Percentiles rank a stretch among this genome's conserved stretches.
Conservation (phyloP, 768 basidiomycete species). For the Ramaria rubella region DNA sequence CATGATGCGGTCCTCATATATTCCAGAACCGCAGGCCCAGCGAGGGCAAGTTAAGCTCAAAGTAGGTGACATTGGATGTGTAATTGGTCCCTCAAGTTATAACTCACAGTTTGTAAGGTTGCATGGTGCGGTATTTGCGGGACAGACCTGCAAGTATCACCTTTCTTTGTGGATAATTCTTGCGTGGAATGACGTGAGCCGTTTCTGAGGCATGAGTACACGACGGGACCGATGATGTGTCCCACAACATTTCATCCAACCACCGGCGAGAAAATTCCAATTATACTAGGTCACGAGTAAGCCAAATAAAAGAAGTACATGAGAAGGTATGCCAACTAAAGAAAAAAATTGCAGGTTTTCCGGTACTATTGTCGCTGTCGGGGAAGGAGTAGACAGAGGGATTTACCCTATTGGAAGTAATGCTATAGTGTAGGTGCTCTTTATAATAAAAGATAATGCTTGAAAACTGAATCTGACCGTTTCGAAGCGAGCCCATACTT, state of each 20-base stretch:
- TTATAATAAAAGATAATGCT: background rate
- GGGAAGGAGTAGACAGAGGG: constrained; percentile 26
- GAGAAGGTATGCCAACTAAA: too few relatives aligned
- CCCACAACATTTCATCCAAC: constrained; percentile 31
- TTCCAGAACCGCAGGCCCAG: constrained; percentile 26
- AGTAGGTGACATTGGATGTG: constrained; percentile 19
- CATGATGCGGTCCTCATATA: too few relatives aligned
- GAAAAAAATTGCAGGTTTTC: constrained; percentile 13
- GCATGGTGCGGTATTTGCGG: constrained; percentile 33
- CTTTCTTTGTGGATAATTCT: background rate
- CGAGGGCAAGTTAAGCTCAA: constrained; percentile 40
- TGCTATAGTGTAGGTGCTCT: constrained; percentile 20
- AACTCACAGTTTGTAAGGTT: constrained; percentile 3
- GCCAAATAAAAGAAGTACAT: too few relatives aligned
- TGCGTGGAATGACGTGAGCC: background rate
- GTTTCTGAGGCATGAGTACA: constrained; percentile 30
- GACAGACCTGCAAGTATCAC: constrained; percentile 30
- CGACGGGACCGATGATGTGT: constrained; percentile 22
- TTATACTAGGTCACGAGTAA: constrained; percentile 43
- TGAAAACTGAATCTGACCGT: background rate
- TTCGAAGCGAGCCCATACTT: constrained; percentile 36
- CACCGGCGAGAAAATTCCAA: constrained; percentile 35
- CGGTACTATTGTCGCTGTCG: constrained; percentile 17
- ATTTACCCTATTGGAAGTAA: constrained; percentile 32
- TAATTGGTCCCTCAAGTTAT: background rate